Evolutionary conservation across 495 filamentous ascomycete species (phyloP).

Genomic region (Massariosphaeria phaeospora): DNA sequence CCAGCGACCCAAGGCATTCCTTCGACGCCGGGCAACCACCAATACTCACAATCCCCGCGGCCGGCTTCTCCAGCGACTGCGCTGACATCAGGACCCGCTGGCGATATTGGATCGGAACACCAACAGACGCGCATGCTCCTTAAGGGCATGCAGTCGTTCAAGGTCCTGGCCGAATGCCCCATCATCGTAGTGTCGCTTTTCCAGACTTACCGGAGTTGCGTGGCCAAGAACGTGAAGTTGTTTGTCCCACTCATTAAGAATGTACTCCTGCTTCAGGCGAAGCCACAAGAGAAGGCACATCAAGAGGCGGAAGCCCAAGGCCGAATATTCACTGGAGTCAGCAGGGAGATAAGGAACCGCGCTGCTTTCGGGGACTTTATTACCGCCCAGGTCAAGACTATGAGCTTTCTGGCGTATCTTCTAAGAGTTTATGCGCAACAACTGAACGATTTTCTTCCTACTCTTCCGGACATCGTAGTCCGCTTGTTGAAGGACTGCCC

Average conservation of each 20-base stretch:
- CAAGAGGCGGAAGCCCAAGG: constrained; percentile 67
- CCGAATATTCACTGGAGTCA: constrained; percentile 86
- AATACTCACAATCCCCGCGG: constrained; percentile 77
- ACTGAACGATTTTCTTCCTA: constrained; percentile 81
- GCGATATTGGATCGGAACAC: constrained; percentile 73
- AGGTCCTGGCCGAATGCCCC: constrained; percentile 93
- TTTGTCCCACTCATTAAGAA: constrained; percentile 94
- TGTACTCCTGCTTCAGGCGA: constrained; percentile 82
- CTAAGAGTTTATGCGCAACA: constrained; percentile 83
- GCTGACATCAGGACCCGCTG: constrained; percentile 40
- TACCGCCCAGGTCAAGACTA: constrained; percentile 96
- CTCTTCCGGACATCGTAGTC: constrained; percentile 85
- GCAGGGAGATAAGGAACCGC: constrained; percentile 87
- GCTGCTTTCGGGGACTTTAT: constrained; percentile 97
- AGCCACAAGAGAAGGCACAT: constrained; percentile 89
- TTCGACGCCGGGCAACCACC: constrained; percentile 70
- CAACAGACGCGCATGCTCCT: constrained; percentile 73
- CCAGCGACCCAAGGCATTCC: constrained; percentile 51
- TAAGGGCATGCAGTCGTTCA: constrained; percentile 97
- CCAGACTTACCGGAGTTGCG: constrained; percentile 77
- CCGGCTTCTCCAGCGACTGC: constrained; percentile 84
- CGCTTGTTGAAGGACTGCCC: constrained; percentile 90
- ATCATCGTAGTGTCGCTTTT: constrained; percentile 99
- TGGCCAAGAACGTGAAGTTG: constrained; percentile 76
- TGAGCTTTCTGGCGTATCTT: constrained; percentile 96